These are phyloP conservation scores for Suhomyces wounanorum DNA, from an alignment of 1,139 yeast genomes.

Conservation along the genomic window DNA sequence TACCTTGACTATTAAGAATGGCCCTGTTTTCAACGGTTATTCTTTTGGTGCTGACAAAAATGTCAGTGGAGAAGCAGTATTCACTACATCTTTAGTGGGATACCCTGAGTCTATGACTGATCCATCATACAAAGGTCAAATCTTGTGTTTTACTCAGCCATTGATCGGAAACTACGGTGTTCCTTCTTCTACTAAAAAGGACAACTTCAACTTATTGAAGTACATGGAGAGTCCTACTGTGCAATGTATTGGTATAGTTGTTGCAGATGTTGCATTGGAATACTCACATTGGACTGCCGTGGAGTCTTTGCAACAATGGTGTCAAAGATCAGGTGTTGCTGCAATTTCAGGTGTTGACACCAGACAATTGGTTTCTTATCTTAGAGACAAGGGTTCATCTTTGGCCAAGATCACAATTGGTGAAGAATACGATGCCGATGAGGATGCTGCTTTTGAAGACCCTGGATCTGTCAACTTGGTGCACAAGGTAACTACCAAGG, in stretches of 20 bases:
- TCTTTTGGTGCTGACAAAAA: conserved; percentile 94
- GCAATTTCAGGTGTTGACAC: conserved; percentile 98
- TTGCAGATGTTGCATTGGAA: conserved; percentile 91
- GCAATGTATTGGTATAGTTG: conserved; percentile 95
- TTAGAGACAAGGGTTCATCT: conserved; percentile 95
- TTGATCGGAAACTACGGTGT: conserved; percentile 98
- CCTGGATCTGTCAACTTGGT: conserved; percentile 93
- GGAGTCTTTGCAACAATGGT: conserved; percentile 93
- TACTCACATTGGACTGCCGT: conserved; percentile 99
- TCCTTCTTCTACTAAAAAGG: conserved; percentile 79
- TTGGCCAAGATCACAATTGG: conserved; percentile 88
- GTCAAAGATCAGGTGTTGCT: conserved; percentile 93
- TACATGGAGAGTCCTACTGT: conserved; percentile 89
- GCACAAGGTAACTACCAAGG: conserved; percentile 90
- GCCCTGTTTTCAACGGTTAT: conserved; percentile 89
- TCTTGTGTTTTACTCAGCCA: conserved; percentile 94
- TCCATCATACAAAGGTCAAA: conserved; percentile 95
- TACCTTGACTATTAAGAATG: conserved; percentile 86
- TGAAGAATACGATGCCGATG: conserved; percentile 87
- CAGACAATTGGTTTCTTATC: conserved; percentile 85
- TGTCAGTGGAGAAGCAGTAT: conserved; percentile 95
- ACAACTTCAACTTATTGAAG: conserved; percentile 79
- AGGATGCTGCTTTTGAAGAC: conserved; percentile 88
- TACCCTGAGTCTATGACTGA: conserved; percentile 99
- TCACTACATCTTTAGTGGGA: conserved; percentile 95